phyloP scores from a whole-genome alignment of 495 filamentous ascomycete genomes.

The Paragyromitra xinjiangensis region DNA sequence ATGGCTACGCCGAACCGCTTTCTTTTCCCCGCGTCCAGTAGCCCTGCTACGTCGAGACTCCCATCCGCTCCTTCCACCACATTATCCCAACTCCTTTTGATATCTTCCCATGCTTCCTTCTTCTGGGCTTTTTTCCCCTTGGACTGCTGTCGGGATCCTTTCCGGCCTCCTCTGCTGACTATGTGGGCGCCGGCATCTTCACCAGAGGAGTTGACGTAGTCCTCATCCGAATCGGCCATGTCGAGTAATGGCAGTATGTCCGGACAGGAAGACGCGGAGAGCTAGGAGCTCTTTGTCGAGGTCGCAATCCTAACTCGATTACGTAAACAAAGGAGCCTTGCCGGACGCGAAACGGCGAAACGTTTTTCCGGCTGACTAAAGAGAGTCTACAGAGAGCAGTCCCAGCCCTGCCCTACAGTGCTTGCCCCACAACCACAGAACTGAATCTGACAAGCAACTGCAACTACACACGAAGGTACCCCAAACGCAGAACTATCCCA shows the following conservation, averaged over 20 bases:
- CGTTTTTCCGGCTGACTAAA: conserved; percentile 33
- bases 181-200: conserved; percentile 71
- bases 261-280: conserved; percentile 13
- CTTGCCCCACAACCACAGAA: conserved; percentile 33
- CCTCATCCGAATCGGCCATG: conserved; percentile 83
- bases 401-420: conserved; percentile 50
- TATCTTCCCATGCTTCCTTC: conserved; percentile 67
- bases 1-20: conserved; percentile 66
- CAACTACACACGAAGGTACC: conserved; percentile 19
- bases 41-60: conserved; percentile 74
- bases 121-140: conserved; percentile 61
- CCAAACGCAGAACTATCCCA: conserved; percentile 38
- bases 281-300: conserved; percentile 35
- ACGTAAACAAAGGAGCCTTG: conserved; percentile 38
- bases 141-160: conserved; percentile 44
- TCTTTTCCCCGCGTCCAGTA: conserved; percentile 75
- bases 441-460: conserved; percentile 28
- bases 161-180: conserved; percentile 33
- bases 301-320: conserved; percentile 4
- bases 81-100: conserved; percentile 70
- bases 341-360: conserved; percentile 18
- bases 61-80: conserved; percentile 78
- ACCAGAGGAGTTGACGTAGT: conserved; percentile 81
- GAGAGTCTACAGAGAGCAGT: conserved; percentile 32
- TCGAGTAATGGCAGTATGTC: conserved; percentile 15